Evolutionary conservation across 108 stramenopile genomes (phyloP).

Genomic region (Cyclotella choctawhatcheeana): DNA sequence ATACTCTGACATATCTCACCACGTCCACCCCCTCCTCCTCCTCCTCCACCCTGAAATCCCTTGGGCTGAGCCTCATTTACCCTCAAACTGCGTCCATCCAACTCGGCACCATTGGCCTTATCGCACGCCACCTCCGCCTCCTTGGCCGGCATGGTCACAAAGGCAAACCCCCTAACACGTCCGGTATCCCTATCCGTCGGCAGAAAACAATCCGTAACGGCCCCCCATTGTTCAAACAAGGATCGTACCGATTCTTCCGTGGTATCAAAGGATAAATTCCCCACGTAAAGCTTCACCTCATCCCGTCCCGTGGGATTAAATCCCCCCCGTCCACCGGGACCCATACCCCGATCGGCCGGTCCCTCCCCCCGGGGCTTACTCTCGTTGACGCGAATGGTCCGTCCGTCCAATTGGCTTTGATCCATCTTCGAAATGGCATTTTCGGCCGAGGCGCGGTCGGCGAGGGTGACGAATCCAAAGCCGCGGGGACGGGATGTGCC

Average conservation of each 20-base stretch:
- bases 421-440: slow-evolving; percentile 57
- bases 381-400: slow-evolving; percentile 63
- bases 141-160: slow-evolving; percentile 70
- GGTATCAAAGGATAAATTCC: slow-evolving; percentile 71
- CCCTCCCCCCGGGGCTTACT: slow-evolving; percentile 55
- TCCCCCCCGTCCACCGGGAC: slow-evolving; percentile 58
- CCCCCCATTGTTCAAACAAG: slow-evolving; percentile 62
- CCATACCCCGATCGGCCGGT: slow-evolving; percentile 38
- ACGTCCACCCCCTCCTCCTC: slow-evolving; percentile 23
- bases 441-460: slow-evolving; percentile 48
- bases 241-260: slow-evolving; percentile 49
- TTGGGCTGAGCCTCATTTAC: slow-evolving; percentile 90
- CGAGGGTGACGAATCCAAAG: slow-evolving; percentile 64
- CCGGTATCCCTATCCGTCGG: slow-evolving; percentile 58
- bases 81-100: slow-evolving; percentile 57
- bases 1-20: slow-evolving; percentile 8
- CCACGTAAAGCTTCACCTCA: slow-evolving; percentile 77
- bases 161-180: slow-evolving; percentile 66
- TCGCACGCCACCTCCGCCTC: slow-evolving; percentile 55
- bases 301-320: slow-evolving; percentile 80
- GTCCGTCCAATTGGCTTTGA: slow-evolving; percentile 56
- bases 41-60: slow-evolving; percentile 37
- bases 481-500: slow-evolving; percentile 59
- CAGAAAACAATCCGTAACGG: slow-evolving; percentile 59
- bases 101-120: slow-evolving; percentile 53